Base-by-base conservation (phyloP, 192 early-diverging fungal species). In the Podila horticola region DNA sequence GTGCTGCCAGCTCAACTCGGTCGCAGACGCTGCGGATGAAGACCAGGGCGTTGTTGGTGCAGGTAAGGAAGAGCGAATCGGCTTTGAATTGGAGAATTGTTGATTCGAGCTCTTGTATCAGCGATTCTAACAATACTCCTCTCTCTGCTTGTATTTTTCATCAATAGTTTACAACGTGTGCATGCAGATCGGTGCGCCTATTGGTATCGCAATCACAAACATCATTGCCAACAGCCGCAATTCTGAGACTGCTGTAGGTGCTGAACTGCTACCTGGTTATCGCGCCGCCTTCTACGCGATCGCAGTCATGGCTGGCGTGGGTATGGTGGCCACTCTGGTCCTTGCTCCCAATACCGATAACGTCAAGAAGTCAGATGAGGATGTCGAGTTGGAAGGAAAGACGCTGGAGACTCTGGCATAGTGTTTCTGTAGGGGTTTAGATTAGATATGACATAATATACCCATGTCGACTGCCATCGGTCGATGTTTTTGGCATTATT, bases 121-220 rank as follows among this genome's bases (percentile, higher is more conserved):
- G 15, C 15, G 41, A 45, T 3, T 1, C 41, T 17, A 45, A 45
- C 41, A 15, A 45, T 28, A 28, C 24, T n/a, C 34, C 34, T 22
- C 36, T 20, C 17, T 65, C 24, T 13, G 4, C n/a, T 64, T 34
- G 5, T 41, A n/a, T 24, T 19, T 22, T 64, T 64, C 33, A 12
- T 26, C n/a, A 2, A 1, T 50, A 76, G 69, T 74, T 0, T 84
- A 84, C 57, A 84, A 79, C 29, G 67, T 77, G 3, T 62, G 62
- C 13, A 34, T 73, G 24, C 83, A 84, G 55, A 52, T 84, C 24
- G 83, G 83, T 29, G 69, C 83, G 15, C 75, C 75, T 6, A 77
- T 84, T 24, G 83, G 83, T 4, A 74, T 79, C 22, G 83, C 83
- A 20, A 67, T 84, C 48, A 52, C 75, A 26, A 79, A 76, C 33